These are phyloP conservation scores for Venturia pyrina DNA, from an alignment of 2,329 filamentous ascomycete genomes.

Conservation along the genomic window DNA sequence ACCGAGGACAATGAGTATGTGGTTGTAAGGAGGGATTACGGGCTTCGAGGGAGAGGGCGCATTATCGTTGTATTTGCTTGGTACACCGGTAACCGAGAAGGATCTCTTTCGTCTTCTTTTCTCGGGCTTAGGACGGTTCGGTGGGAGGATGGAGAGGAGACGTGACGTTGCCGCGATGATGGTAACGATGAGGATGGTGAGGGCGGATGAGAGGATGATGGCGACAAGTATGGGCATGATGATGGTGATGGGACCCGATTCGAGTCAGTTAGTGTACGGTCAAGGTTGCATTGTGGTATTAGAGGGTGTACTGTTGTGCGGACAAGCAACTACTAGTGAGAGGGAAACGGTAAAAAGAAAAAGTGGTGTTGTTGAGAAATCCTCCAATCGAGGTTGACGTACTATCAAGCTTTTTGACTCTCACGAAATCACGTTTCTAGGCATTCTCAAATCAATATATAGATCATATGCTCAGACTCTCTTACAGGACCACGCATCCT, in stretches of 20 bases:
- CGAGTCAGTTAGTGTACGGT: neutral
- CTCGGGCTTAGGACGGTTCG: constrained; percentile 18
- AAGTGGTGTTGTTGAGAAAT: neutral
- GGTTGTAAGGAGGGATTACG: constrained; percentile 31
- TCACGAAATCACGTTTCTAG: neutral
- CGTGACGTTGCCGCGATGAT: constrained; percentile 23
- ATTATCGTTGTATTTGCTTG: constrained; percentile 9
- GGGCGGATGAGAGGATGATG: constrained; percentile 22
- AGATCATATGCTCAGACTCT: too few relatives aligned
- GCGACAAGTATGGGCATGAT: constrained; percentile 1
- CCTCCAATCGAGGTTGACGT: neutral
- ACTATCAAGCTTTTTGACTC: neutral
- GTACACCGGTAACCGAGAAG: constrained; percentile 13
- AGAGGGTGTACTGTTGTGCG: too few relatives aligned
- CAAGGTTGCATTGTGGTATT: neutral
- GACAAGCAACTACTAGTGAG: neutral
- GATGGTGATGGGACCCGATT: neutral
- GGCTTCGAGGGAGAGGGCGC: constrained; percentile 7
- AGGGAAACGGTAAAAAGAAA: neutral
- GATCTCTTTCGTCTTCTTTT: neutral
- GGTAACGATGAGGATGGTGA: constrained; percentile 25
- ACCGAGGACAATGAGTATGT: constrained; percentile 75
- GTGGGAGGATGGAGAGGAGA: constrained; percentile 30
- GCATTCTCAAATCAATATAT: too few relatives aligned
- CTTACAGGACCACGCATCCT: neutral